These are phyloP conservation scores for Neurospora sp. DNA, from an alignment of 495 filamentous ascomycete species.

Conservation along the genomic window DNA sequence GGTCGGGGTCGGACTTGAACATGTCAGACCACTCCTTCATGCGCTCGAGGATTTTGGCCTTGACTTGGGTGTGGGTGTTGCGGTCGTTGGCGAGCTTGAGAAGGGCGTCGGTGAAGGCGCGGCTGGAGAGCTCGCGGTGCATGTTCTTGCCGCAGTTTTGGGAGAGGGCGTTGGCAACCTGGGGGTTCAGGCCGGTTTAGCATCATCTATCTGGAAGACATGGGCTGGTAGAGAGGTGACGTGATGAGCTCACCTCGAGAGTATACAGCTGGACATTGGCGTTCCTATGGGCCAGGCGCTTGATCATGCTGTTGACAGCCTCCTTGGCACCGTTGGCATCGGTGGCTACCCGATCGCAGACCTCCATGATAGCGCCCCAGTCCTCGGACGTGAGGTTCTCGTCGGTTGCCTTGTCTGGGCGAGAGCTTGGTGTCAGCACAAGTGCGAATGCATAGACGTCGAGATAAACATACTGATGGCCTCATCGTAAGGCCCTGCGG, in stretches of 20 bases:
- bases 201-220: neutral
- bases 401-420: constrained; percentile 88
- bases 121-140: constrained; percentile 85
- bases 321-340: constrained; percentile 66
- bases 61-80: constrained; percentile 94
- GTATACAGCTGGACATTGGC: constrained; percentile 99
- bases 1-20: constrained; percentile 81
- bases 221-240: neutral
- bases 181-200: neutral
- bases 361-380: constrained; percentile 97
- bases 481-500: constrained; percentile 41
- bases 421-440: neutral
- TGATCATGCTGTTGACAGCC: constrained; percentile 88
- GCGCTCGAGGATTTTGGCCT: constrained; percentile 90
- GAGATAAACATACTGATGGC: constrained; percentile 32
- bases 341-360: constrained; percentile 78
- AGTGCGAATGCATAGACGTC: neutral
- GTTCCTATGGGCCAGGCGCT: constrained; percentile 90
- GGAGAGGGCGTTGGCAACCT: constrained; percentile 86
- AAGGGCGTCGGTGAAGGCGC: constrained; percentile 92
- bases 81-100: constrained; percentile 83
- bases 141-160: constrained; percentile 90
- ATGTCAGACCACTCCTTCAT: constrained; percentile 95
- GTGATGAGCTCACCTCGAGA: constrained; percentile 56
- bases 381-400: constrained; percentile 97